Percentiles rank a stretch among this genome's conserved stretches.
Conservation (phyloP, 306 rosid genomes). For the Malus asiatica region DNA sequence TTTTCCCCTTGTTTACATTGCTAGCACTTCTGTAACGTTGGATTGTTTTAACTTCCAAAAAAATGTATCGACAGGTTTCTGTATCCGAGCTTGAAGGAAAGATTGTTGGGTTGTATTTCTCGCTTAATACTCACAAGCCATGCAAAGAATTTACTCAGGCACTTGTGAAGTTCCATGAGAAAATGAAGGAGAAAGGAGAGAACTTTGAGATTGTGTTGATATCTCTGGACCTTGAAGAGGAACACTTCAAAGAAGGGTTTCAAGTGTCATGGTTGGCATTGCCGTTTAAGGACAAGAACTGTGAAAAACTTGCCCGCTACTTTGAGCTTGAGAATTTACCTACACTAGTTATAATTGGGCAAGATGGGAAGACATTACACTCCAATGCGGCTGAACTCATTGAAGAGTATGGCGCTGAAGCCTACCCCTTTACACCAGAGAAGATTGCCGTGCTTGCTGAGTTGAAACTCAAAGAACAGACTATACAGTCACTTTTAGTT, state of each 20-base stretch:
- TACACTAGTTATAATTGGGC: constrained; percentile 33
- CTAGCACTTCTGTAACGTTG: neutral
- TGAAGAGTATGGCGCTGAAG: constrained; percentile 34
- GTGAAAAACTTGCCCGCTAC: constrained; percentile 29
- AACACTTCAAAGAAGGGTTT: constrained; percentile 18
- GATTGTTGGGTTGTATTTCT: constrained; percentile 38
- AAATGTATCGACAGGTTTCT: constrained; percentile 20
- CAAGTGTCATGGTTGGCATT: constrained; percentile 43
- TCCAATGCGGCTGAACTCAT: constrained; percentile 29
- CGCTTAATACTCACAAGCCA: neutral
- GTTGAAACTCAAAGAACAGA: constrained; percentile 34
- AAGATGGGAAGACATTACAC: constrained; percentile 41
- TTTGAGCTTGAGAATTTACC: constrained; percentile 35
- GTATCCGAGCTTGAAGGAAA: constrained; percentile 50
- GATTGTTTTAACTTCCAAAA: neutral
- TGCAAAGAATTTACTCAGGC: constrained; percentile 29
- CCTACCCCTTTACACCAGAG: constrained; percentile 43
- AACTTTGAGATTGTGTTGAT: constrained; percentile 46
- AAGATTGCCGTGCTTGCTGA: constrained; percentile 36
- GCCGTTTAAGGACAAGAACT: constrained; percentile 35
- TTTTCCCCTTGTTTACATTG: neutral
- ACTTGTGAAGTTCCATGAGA: constrained; percentile 31
- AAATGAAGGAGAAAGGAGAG: constrained; percentile 38
- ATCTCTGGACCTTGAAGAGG: constrained; percentile 33
- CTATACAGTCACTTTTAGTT: constrained; percentile 42